These are phyloP conservation scores for Ophiostoma pallidulum DNA, from an alignment of 2,329 filamentous ascomycete genomes.

Conservation along the genomic window DNA sequence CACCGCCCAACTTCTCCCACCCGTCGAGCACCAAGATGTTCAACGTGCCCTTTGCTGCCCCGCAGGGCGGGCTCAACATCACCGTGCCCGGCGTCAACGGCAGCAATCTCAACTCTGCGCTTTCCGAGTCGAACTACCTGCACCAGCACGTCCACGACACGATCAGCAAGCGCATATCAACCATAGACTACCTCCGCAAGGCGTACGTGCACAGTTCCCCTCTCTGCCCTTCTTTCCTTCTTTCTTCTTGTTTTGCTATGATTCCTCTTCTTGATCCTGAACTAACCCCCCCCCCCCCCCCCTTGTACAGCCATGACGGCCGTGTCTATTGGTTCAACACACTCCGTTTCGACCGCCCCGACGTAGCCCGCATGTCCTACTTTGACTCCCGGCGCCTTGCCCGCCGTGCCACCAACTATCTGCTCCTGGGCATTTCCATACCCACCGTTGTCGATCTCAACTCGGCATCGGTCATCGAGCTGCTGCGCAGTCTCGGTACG, in stretches of 20 bases:
- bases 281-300: background rate
- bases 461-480: constrained; percentile 69
- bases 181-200: constrained; percentile 84
- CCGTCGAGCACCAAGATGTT: constrained; percentile 3
- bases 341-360: constrained; percentile 75
- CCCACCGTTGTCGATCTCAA: constrained; percentile 85
- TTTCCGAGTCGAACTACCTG: constrained; percentile 35
- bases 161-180: constrained; percentile 86
- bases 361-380: constrained; percentile 74
- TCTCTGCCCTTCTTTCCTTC: background rate
- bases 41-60: background rate
- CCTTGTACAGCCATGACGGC: constrained; percentile 78
- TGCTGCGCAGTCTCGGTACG: constrained; percentile 75
- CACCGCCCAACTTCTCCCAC: background rate
- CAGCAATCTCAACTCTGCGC: constrained; percentile 12
- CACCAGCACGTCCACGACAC: constrained; percentile 69
- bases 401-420: constrained; percentile 84
- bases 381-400: constrained; percentile 77
- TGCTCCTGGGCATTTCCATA: constrained; percentile 84
- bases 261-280: background rate
- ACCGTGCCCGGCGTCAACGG: background rate
- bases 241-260: background rate
- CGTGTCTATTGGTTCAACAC: constrained; percentile 98
- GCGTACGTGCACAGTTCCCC: constrained; percentile 49
- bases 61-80: constrained; percentile 4